A percentile compares a stretch with the other conserved stretches of the same genome.
Conservation (phyloP, 176 grass and related monocot species). For the Zizania latifolia region DNA sequence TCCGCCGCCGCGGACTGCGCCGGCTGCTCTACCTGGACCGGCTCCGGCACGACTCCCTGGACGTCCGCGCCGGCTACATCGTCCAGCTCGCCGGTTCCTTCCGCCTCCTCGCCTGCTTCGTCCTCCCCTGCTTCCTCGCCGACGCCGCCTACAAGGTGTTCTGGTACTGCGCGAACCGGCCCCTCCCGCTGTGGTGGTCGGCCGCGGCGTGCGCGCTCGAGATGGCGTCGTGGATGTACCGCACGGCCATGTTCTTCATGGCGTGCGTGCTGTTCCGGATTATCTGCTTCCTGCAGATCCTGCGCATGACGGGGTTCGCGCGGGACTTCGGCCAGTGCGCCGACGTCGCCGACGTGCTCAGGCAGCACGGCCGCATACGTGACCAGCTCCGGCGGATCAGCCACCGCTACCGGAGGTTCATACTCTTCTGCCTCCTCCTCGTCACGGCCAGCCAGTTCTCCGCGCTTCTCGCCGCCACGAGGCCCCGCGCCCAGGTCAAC, state of each 20-base stretch:
- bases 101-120: conserved; percentile 51
- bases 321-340: conserved; percentile 50
- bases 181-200: conserved; percentile 33
- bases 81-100: conserved; percentile 42
- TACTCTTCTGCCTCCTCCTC: conserved; percentile 51
- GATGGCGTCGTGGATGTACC: conserved; percentile 68
- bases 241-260: conserved; percentile 64
- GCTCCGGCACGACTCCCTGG: conserved; percentile 47
- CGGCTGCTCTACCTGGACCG: conserved; percentile 74
- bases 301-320: conserved; percentile 71
- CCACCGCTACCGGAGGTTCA: conserved; percentile 73
- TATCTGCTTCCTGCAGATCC: conserved; percentile 80
- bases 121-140: conserved; percentile 49
- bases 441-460: conserved; percentile 75
- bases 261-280: conserved; percentile 68
- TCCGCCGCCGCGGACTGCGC: conserved; percentile 51
- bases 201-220: conserved; percentile 47
- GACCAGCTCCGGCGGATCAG: conserved; percentile 66
- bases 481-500: conserved; percentile 56
- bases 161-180: conserved; percentile 43
- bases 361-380: conserved; percentile 57
- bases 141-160: conserved; percentile 65
- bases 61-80: conserved; percentile 49
- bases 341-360: conserved; percentile 50
- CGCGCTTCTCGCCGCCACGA: conserved; percentile 56